phyloP scores from a whole-genome alignment of 1,284 basidiomycete genomes.

The Ganoderma leucocontextum region DNA sequence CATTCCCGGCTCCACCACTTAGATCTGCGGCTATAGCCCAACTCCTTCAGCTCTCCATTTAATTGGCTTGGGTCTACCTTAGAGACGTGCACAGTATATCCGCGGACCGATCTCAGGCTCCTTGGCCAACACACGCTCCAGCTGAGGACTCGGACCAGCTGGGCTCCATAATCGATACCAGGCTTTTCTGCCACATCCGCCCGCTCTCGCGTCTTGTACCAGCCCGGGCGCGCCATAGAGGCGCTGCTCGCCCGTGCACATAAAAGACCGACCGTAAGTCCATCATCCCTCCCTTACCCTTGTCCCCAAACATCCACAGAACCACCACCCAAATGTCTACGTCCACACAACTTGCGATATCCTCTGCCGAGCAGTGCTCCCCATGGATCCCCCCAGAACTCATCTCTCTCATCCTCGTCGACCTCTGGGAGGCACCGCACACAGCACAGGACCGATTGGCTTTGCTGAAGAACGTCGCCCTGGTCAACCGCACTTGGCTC shows the following conservation, averaged over 20 bases:
- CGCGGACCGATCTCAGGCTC: too few species aligned
- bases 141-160: background rate
- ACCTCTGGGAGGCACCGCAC: conserved; percentile 45
- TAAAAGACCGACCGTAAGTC: background rate
- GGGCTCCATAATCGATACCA: background rate
- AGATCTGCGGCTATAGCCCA: too few species aligned
- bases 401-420: conserved; percentile 44
- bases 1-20: background rate
- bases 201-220: background rate
- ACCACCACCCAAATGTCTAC: background rate
- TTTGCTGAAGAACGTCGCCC: conserved; percentile 43
- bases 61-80: too few species aligned
- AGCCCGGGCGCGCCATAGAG: conserved; percentile 2
- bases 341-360: background rate
- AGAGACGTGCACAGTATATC: too few species aligned
- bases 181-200: conserved; percentile 1
- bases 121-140: background rate
- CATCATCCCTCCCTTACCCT: too few species aligned
- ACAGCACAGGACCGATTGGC: conserved; percentile 40
- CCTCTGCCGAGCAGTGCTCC: conserved; percentile 7
- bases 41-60: too few species aligned
- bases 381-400: conserved; percentile 47
- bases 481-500: conserved; percentile 44
- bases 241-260: background rate
- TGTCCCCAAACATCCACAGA: background rate